Evolutionary conservation across 805 yeast genomes (phyloP), one percentile per base, ranked within the genome.

Genomic region (Pichia deserticola): DNA sequence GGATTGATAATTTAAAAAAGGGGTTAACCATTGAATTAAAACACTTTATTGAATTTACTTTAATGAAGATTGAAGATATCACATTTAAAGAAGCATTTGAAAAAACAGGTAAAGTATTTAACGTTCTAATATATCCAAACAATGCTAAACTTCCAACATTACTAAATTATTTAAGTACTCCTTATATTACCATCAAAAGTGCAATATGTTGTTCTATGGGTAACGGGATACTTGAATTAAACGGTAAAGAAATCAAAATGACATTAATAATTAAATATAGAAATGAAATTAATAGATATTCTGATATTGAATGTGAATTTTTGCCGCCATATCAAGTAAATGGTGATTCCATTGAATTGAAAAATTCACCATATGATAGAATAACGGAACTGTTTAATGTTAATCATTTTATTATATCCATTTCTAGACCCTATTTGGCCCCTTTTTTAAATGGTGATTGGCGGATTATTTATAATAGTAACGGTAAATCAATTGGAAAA

Each of bases 71-170:
- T 20, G 96, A 92, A 2, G 85, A 86, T 59, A 65, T 85, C 63
- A 93, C 99, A 0, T 93, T 93, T 66, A 97, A 92, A 66, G 98
- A 93, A 62, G 95, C 97, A 0, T 89, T 83, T 61, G 72, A 83
- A 52, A 79, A 77, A 53, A 84, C 96, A 0, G 90, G 86, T 42
- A 78, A 86, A 56, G 81, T 88, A 1, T 72, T 92, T 46, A 93
- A 92, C 64, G 82, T 93, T 42, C 84, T 89, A 2, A 84, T 92
- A 3, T 89, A 89, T 65, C 95, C 97, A 2, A 80, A 86, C 0
- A 81, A 81, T 56, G 76, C 76, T 34, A 74, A 83, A 3, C 75
- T 86, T 8, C 93, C 95, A 0, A 75, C 82, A 1, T 70, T 90
- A 44, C 69, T 90, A 54, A 93, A 93, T 66, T 89, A 92, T 63